Percentiles rank a stretch among this genome's conserved stretches.
These are phyloP conservation scores for Cladosporium sp. DNA, from an alignment of 2,329 filamentous ascomycete species.

Conservation along the genomic window DNA sequence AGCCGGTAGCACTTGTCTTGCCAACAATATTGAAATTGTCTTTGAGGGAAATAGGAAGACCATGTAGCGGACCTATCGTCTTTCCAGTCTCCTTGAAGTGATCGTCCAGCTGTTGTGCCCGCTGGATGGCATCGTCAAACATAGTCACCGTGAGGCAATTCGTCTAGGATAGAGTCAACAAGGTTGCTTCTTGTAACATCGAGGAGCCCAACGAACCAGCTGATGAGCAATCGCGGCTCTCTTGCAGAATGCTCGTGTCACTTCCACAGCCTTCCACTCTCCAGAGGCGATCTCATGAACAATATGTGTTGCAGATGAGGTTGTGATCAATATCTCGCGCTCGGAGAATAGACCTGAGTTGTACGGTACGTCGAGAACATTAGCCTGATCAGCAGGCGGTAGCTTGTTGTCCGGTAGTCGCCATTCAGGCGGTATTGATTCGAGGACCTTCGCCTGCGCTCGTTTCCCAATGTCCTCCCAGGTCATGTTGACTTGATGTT, in stretches of 20 bases:
- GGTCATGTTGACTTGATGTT: neutral
- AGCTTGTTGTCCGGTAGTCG: conserved; percentile 51
- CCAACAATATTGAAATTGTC: conserved; percentile 64
- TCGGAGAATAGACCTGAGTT: conserved; percentile 57
- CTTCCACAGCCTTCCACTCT: conserved; percentile 49
- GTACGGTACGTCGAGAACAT: conserved; percentile 54
- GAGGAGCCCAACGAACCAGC: conserved; percentile 25
- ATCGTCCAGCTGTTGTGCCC: conserved; percentile 51
- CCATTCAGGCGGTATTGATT: conserved; percentile 57
- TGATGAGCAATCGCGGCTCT: conserved; percentile 53
- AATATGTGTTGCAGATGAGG: conserved; percentile 37
- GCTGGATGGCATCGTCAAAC: conserved; percentile 49
- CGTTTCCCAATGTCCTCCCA: conserved; percentile 14
- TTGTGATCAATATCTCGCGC: conserved; percentile 50
- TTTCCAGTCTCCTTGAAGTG: conserved; percentile 44
- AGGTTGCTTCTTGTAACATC: no score
- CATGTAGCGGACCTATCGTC: conserved; percentile 62
- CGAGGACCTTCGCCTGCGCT: conserved; percentile 41
- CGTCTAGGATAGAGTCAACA: conserved; percentile 30
- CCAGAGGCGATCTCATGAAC: conserved; percentile 37
- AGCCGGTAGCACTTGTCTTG: conserved; percentile 60
- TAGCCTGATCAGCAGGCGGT: conserved; percentile 50
- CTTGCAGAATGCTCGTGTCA: conserved; percentile 53
- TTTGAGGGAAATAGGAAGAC: conserved; percentile 63
- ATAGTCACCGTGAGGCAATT: conserved; percentile 59